Evolutionary conservation across 225 moss, liverwort and hornwort species (phyloP).

Genomic region (Bryoerythrophyllum caledonicum): DNA sequence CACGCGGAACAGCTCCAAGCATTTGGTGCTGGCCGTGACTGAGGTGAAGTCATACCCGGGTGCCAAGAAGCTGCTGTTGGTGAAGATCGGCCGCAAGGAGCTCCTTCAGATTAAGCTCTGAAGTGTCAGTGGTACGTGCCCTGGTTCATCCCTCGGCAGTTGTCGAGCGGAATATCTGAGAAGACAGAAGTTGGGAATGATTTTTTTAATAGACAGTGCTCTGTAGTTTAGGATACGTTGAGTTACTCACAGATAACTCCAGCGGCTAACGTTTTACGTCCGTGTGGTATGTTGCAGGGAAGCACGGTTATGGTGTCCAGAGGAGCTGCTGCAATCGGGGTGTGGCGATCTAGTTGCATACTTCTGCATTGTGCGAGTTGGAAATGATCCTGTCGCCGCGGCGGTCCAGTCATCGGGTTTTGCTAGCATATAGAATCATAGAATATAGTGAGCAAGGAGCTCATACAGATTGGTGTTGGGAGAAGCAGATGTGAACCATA

Average conservation of each 20-base stretch:
- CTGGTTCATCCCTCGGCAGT: not conserved
- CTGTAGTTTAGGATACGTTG: not conserved
- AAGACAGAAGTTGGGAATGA: not conserved
- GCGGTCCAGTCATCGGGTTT: not conserved
- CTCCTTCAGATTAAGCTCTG: not conserved
- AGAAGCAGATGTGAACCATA: too few species aligned
- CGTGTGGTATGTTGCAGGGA: not conserved
- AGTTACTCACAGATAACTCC: not conserved
- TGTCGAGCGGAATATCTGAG: too few species aligned
- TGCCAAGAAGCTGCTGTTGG: not conserved
- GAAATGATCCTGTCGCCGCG: not conserved
- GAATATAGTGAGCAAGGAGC: too few species aligned
- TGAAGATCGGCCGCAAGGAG: slow-evolving; percentile 1
- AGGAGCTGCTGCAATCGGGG: not conserved
- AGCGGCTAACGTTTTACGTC: too few species aligned
- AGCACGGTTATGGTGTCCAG: not conserved
- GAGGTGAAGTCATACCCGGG: slow-evolving; percentile 9
- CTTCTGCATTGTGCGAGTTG: not conserved
- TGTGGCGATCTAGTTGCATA: not conserved
- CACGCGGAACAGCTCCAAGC: not conserved
- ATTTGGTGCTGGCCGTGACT: not conserved
- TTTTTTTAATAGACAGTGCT: not conserved
- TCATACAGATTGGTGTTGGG: too few species aligned
- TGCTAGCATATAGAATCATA: too few species aligned
- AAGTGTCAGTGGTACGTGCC: not conserved